These are phyloP conservation scores for Arthrinium phaeospermum DNA, from an alignment of 2,329 filamentous ascomycete genomes.

Conservation along the genomic window DNA sequence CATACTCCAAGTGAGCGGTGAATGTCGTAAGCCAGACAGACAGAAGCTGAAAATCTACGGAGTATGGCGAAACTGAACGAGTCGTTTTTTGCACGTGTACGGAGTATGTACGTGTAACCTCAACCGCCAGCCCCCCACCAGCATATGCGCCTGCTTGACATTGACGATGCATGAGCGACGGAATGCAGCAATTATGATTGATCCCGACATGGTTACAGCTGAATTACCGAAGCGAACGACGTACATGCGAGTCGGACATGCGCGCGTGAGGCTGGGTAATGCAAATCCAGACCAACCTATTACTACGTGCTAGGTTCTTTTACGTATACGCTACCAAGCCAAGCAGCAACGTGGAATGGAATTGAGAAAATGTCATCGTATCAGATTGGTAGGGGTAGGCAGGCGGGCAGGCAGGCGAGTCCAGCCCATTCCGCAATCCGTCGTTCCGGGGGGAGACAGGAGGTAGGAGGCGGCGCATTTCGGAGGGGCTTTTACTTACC, in stretches of 20 bases:
- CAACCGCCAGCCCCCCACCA: background rate
- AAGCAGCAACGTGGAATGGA: background rate
- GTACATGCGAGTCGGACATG: background rate
- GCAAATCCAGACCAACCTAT: background rate
- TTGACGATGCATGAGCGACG: background rate
- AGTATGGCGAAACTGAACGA: constrained; percentile 4
- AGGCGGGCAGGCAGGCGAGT: too few relatives aligned
- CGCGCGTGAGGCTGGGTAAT: background rate
- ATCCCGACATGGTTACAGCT: background rate
- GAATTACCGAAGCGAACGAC: constrained; percentile 1
- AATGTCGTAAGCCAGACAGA: background rate
- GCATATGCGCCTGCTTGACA: background rate
- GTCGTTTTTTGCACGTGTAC: constrained; percentile 5
- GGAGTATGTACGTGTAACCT: background rate
- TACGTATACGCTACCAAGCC: background rate
- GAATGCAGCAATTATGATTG: background rate
- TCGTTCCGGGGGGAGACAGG: background rate
- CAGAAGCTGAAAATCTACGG: background rate
- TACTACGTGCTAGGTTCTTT: background rate
- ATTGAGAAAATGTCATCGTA: background rate
- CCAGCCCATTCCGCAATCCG: too few relatives aligned
- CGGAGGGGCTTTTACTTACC: background rate
- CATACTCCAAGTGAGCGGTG: background rate
- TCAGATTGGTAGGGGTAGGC: background rate
- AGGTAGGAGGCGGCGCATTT: background rate